Evolutionary conservation across 2,329 filamentous ascomycete genomes (phyloP).

Genomic region (Penicillium sclerotiorum): DNA sequence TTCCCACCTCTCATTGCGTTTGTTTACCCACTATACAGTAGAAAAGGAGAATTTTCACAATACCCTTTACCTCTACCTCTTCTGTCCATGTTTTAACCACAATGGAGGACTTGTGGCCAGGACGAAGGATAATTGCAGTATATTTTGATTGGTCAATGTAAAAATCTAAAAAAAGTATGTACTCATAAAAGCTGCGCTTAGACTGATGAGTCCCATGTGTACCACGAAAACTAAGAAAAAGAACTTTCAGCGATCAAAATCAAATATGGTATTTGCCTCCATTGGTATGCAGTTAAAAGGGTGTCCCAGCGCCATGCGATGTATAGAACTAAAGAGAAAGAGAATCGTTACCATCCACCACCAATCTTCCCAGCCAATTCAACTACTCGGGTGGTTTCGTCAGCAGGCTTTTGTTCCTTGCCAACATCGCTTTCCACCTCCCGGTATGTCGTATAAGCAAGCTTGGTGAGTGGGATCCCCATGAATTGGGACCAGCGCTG

Average conservation of each 20-base stretch:
- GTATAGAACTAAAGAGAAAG: not conserved
- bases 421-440: constrained; percentile 95
- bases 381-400: constrained; percentile 78
- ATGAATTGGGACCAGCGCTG: constrained; percentile 75
- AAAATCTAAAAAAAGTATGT: too few species aligned
- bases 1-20: too few species aligned
- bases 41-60: too few species aligned
- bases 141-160: too few species aligned
- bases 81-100: too few species aligned
- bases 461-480: constrained; percentile 67
- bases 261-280: constrained; percentile 20
- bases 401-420: constrained; percentile 61
- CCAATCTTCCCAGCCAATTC: constrained; percentile 89
- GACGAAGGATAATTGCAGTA: too few species aligned
- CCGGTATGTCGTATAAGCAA: constrained; percentile 85
- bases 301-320: constrained; percentile 24
- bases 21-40: too few species aligned
- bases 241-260: not conserved
- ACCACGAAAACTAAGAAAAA: not conserved
- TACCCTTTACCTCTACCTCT: too few species aligned
- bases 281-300: too few species aligned
- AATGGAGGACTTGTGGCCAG: too few species aligned
- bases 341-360: constrained; percentile 75
- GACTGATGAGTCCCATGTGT: too few species aligned
- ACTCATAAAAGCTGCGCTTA: too few species aligned